These are phyloP conservation scores for Paramecium biaurelia DNA, from an alignment of 73 alveolate species.

Conservation along the genomic window DNA sequence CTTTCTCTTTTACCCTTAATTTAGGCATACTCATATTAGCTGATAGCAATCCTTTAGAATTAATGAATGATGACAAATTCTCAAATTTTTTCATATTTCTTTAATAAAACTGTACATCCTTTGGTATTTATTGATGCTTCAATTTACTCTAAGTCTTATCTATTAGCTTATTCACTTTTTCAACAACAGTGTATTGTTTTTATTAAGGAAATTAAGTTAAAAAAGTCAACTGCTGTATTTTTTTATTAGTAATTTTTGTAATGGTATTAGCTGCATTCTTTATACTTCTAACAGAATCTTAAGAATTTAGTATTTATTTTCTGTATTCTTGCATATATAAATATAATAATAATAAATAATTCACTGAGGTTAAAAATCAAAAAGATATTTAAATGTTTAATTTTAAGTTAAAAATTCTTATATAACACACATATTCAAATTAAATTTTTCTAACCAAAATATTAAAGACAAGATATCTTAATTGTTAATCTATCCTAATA, in stretches of 20 bases:
- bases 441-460: not conserved
- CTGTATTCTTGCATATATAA: not conserved
- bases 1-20: not conserved
- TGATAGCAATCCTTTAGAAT: not conserved
- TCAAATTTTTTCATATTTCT: constrained; percentile 46
- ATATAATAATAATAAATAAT: not conserved
- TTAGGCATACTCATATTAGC: constrained; percentile 37
- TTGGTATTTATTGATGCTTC: not conserved
- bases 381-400: too few relatives aligned
- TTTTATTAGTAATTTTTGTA: not conserved
- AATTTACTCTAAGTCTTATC: not conserved
- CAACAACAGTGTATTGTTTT: not conserved
- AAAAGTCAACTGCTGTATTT: not conserved
- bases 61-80: constrained; percentile 11
- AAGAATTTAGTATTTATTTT: not conserved
- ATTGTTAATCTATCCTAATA: not conserved
- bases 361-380: not conserved
- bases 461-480: not conserved
- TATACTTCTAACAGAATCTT: not conserved
- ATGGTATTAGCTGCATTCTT: not conserved
- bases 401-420: not conserved
- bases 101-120: constrained; percentile 31
- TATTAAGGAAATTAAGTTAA: not conserved
- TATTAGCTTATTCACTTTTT: constrained; percentile 6
- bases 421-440: not conserved